A percentile compares a stretch with the other conserved stretches of the same genome.
Evolutionary conservation across 2,329 filamentous ascomycete genomes (phyloP).

Genomic region (Ophiostoma sp.): DNA sequence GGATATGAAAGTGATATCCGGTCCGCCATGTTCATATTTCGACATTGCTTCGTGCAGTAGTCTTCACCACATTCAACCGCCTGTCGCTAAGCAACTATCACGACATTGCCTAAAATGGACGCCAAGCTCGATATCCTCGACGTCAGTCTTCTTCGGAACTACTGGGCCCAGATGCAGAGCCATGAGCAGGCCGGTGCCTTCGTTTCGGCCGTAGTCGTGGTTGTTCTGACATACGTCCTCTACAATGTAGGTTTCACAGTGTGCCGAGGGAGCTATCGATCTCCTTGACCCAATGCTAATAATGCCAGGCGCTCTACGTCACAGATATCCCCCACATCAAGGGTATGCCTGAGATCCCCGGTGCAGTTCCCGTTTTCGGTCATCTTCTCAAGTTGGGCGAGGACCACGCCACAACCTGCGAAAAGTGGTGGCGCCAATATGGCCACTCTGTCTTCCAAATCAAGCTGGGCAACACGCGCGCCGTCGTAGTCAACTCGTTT

Average conservation of each 20-base stretch:
- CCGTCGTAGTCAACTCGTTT: constrained; percentile 75
- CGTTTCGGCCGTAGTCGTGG: constrained; percentile 18
- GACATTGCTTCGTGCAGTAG: background rate
- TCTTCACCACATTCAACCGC: background rate
- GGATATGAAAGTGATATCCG: background rate
- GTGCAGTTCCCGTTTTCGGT: constrained; percentile 54
- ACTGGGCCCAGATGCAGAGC: constrained; percentile 21
- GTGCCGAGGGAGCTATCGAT: background rate
- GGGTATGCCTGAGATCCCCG: constrained; percentile 55
- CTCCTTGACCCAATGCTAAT: background rate
- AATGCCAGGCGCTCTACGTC: constrained; percentile 32
- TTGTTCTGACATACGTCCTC: constrained; percentile 19
- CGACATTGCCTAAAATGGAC: constrained; percentile 16
- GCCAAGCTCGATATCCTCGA: constrained; percentile 19
- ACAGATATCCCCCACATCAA: constrained; percentile 58
- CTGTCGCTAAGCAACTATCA: background rate
- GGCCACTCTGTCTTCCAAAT: constrained; percentile 59
- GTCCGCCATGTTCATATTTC: background rate
- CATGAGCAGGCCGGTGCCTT: constrained; percentile 23
- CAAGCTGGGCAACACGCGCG: constrained; percentile 62
- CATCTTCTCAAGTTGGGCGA: constrained; percentile 57
- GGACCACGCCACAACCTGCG: constrained; percentile 50
- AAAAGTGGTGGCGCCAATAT: constrained; percentile 54
- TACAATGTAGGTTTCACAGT: constrained; percentile 18
- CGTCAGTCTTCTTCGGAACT: constrained; percentile 19